Evolutionary conservation across 805 yeast genomes (phyloP), one percentile per base, ranked within the genome.

Genomic region (Wickerhamomyces bovis): DNA sequence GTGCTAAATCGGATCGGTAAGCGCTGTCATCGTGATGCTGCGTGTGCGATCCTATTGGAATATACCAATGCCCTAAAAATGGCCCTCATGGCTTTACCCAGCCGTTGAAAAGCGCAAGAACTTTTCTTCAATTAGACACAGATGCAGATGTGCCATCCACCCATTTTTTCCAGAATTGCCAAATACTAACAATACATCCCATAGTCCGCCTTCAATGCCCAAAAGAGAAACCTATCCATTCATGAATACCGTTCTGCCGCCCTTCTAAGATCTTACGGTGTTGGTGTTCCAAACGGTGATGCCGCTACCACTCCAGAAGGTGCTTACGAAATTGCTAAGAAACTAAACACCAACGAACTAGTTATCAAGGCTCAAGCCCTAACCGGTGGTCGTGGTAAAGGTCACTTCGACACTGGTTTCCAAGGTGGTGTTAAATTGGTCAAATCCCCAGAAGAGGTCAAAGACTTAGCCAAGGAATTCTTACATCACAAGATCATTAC

Each of bases 331-430:
- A 81, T 83, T 45, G 98, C 98, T 57, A 78, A 83, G 71, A 70
- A 74, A 48, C 77, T 94, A 63, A 77, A 78, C 58, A 77, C 86
- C 55, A 81, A 83, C 62, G 95, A 86, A 61, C 75, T 94, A 70
- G 99, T 94, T 53, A 78, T 94, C 69, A 94, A 94, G 76, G 99
- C 99, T 52, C 99, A 94, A 75, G 97, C 97, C 42, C 78, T 94
- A 63, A 90, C 99, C 49, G 99, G 99, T 73, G 99, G 99, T 65
- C 84, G 99, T 73, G 99, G 99, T 72, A 94, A 94, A 71, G 99
- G 99, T 54, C 90, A 88, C 70, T 90, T 94, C 57, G 97, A 90
- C 72, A 83, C 82, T 61, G 99, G 99, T 44, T 81, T 88, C 66
- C 82, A 92, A 73, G 96, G 97, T 44, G 99, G 99, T 76, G 97